These are phyloP conservation scores for Isatis tinctoria DNA, from an alignment of 345 rosid species.

Conservation along the genomic window DNA sequence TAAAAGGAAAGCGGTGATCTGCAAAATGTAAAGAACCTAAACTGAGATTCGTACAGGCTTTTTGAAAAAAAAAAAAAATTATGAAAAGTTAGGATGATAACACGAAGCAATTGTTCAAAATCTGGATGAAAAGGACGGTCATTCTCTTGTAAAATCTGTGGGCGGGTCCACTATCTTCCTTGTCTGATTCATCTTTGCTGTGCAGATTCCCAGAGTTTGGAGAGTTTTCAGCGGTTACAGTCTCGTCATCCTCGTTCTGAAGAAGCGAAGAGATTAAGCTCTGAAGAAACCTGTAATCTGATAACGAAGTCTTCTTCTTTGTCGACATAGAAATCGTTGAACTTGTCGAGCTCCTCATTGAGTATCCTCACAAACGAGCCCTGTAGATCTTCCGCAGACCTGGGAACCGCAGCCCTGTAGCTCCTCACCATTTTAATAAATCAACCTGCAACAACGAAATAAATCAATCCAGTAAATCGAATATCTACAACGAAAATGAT, in stretches of 20 bases:
- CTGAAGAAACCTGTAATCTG: slow-evolving; percentile 64
- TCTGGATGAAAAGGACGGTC: slow-evolving; percentile 8
- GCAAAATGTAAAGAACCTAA: background rate
- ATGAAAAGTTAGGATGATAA: slow-evolving; percentile 11
- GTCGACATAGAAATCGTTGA: slow-evolving; percentile 84
- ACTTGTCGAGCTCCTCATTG: slow-evolving; percentile 87
- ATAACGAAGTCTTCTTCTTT: slow-evolving; percentile 91
- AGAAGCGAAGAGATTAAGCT: slow-evolving; percentile 60
- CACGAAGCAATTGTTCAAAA: slow-evolving; percentile 10
- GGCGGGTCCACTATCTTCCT: slow-evolving; percentile 45
- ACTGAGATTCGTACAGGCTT: background rate
- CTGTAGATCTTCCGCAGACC: slow-evolving; percentile 39
- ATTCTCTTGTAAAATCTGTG: slow-evolving; percentile 11
- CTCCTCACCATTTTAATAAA: too few species aligned
- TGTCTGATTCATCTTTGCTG: slow-evolving; percentile 41
- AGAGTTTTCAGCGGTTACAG: slow-evolving; percentile 69
- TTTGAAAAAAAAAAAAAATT: background rate
- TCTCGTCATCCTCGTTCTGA: slow-evolving; percentile 56
- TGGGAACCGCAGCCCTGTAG: too few species aligned
- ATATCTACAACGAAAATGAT: too few species aligned
- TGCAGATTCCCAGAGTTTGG: slow-evolving; percentile 42
- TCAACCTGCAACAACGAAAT: too few species aligned
- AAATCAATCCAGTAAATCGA: too few species aligned
- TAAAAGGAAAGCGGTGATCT: background rate
- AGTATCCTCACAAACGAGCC: slow-evolving; percentile 72